phyloP scores from a whole-genome alignment of 176 grass and related monocot genomes.

The Sorghum bicolor region Sorghum_bicolor_NCBIv3 NC_012876.2:6408001-6408500 shows the following conservation, averaged over 20 bases:
- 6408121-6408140: background rate
- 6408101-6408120: background rate
- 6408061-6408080: conserved; percentile 89
- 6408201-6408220: conserved; percentile 84
- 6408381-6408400: background rate
- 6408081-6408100: conserved; percentile 47
- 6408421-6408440: background rate
- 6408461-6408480: background rate
- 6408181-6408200: background rate
- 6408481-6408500: background rate
- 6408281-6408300: conserved; percentile 74
- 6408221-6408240: conserved; percentile 88
- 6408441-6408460: background rate
- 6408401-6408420: background rate
- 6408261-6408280: conserved; percentile 95
- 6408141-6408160: background rate
- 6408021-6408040: conserved; percentile 85
- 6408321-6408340: conserved; percentile 78
- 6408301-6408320: conserved; percentile 89
- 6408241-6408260: conserved; percentile 86
- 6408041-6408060: conserved; percentile 96
- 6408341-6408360: conserved; percentile 81
- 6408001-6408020: conserved; percentile 99
- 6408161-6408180: background rate
- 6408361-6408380: background rate